phyloP scores from a whole-genome alignment of 352 stramenopile species.

The Phytophthora multivora region DNA sequence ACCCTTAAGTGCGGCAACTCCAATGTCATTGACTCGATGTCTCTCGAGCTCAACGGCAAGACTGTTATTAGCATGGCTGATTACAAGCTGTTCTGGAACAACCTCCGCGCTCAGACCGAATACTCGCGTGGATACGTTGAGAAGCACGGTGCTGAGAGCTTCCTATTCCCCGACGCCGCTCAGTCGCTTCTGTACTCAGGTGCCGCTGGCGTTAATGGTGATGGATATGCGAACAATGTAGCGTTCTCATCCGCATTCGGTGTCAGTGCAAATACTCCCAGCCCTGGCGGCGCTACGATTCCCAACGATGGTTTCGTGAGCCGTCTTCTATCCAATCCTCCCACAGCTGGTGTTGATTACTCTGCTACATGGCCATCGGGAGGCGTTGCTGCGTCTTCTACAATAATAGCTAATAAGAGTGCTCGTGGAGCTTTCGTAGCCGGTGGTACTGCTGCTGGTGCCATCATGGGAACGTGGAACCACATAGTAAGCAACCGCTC shows the following conservation, averaged over 20 bases:
- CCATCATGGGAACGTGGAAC: too few relatives aligned
- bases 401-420: too few relatives aligned
- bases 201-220: too few relatives aligned
- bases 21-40: conserved; percentile 1
- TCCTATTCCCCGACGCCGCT: neutral
- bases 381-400: too few relatives aligned
- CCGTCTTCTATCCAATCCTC: neutral
- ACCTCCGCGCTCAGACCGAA: neutral
- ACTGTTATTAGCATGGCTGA: neutral
- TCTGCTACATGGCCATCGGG: too few relatives aligned
- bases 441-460: too few relatives aligned
- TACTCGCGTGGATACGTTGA: neutral
- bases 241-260: too few relatives aligned
- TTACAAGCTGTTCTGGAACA: neutral
- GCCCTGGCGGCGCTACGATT: too few relatives aligned
- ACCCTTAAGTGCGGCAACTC: conserved; percentile 5
- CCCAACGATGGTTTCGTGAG: neutral
- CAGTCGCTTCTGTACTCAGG: neutral
- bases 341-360: neutral
- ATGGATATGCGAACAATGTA: conserved; percentile 1
- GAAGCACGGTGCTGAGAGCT: conserved; percentile 5
- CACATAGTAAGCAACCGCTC: too few relatives aligned
- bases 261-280: too few relatives aligned
- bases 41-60: neutral
- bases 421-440: too few relatives aligned